phyloP scores from a whole-genome alignment of 495 filamentous ascomycete genomes.

The Penicillium cosmopolitanum region DNA sequence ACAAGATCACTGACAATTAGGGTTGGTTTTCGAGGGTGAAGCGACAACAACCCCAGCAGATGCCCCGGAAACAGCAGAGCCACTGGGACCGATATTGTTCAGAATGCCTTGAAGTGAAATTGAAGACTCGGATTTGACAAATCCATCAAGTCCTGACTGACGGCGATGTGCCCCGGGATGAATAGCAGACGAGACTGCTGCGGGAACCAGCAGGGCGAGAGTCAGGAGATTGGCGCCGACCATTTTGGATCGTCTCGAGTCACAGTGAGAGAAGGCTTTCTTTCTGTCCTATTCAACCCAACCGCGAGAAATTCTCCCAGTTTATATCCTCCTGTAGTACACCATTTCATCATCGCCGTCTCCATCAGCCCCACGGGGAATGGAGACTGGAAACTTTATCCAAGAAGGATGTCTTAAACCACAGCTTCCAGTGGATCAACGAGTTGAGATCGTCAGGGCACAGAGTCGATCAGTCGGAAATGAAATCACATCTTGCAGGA shows the following conservation, averaged over 20 bases:
- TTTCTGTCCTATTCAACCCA: not conserved
- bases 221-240: conserved; percentile 16
- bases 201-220: conserved; percentile 21
- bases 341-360: not conserved
- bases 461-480: conserved; percentile 2
- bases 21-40: conserved; percentile 56
- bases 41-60: conserved; percentile 57
- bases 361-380: not conserved
- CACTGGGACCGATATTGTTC: conserved; percentile 61
- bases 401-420: not conserved
- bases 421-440: conserved; percentile 1
- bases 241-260: conserved; percentile 9
- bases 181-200: conserved; percentile 15
- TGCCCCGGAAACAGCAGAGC: conserved; percentile 47
- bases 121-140: conserved; percentile 58
- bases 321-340: conserved; percentile 7
- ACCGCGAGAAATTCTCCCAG: not conserved
- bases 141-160: conserved; percentile 43
- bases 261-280: not conserved
- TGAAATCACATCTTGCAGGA: not conserved
- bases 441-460: not conserved
- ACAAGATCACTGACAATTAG: conserved; percentile 50
- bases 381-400: not conserved
- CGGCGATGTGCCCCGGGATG: conserved; percentile 11
- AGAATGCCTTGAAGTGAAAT: conserved; percentile 56